Evolutionary conservation across 768 basidiomycete species (phyloP).

Genomic region (Trametes coccinea): DNA sequence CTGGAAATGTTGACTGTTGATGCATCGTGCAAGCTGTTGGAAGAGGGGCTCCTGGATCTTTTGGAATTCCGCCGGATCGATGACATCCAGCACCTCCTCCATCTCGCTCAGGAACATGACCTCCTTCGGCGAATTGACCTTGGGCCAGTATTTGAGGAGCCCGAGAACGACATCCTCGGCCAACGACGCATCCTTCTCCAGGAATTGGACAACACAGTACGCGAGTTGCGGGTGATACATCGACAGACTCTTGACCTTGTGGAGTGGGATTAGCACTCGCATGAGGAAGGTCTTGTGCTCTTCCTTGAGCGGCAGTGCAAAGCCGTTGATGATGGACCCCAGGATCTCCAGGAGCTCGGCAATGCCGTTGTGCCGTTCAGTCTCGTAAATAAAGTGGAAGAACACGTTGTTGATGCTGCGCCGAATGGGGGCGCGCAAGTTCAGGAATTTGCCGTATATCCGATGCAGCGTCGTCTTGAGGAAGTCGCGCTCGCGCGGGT

Average conservation of each 20-base stretch:
- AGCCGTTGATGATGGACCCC: slow-evolving; percentile 99
- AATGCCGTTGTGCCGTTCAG: slow-evolving; percentile 98
- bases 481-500: slow-evolving; percentile 98
- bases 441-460: slow-evolving; percentile 99
- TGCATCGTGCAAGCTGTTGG: slow-evolving; percentile 92
- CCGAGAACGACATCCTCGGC: slow-evolving; percentile 97
- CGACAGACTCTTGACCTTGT: slow-evolving; percentile 97
- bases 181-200: slow-evolving; percentile 91
- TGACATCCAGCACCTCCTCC: slow-evolving; percentile 97
- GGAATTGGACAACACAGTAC: slow-evolving; percentile 98
- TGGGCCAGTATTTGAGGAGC: slow-evolving; percentile 97
- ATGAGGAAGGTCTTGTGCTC: slow-evolving; percentile 99
- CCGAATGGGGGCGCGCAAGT: slow-evolving; percentile 96
- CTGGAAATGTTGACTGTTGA: slow-evolving; percentile 99
- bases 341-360: slow-evolving; percentile 97
- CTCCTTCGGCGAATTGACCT: slow-evolving; percentile 98
- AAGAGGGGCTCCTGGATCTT: slow-evolving; percentile 94
- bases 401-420: slow-evolving; percentile 99
- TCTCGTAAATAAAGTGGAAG: slow-evolving; percentile 98
- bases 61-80: slow-evolving; percentile 93
- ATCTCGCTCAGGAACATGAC: slow-evolving; percentile 99
- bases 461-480: slow-evolving; percentile 98
- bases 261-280: slow-evolving; percentile 89
- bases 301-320: slow-evolving; percentile 95
- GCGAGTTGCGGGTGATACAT: slow-evolving; percentile 99